These are phyloP conservation scores for Trypanosoma theileri DNA, from an alignment of 208 protist species.

Conservation along the genomic window DNA sequence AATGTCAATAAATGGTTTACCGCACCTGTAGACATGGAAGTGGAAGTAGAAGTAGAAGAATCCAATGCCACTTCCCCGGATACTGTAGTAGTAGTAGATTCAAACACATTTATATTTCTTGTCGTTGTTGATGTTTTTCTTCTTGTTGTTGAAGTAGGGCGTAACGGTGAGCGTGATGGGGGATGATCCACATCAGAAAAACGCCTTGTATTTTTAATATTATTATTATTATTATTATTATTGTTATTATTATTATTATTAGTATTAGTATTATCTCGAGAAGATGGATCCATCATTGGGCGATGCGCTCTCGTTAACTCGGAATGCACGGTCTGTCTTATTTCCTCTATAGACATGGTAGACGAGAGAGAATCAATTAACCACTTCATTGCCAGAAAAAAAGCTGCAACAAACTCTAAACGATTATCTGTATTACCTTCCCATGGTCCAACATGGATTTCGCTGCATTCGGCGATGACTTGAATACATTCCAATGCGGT, in stretches of 20 bases:
- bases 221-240: not conserved
- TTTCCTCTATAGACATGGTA: slow-evolving; percentile 56
- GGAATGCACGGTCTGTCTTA: slow-evolving; percentile 30
- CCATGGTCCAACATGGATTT: slow-evolving; percentile 28
- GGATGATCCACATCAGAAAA: no score
- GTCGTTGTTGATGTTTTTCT: no score
- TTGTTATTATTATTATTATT: not conserved
- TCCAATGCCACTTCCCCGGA: not conserved
- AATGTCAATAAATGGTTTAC: slow-evolving; percentile 2
- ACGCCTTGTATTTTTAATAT: not conserved
- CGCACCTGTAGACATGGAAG: not conserved
- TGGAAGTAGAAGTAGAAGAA: not conserved
- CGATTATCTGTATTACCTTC: slow-evolving; percentile 66
- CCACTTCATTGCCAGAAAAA: slow-evolving; percentile 49
- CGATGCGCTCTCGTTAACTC: not conserved
- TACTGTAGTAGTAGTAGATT: not conserved
- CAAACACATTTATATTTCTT: not conserved
- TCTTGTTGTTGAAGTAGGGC: no score
- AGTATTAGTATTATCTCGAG: not conserved
- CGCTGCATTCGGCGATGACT: slow-evolving; percentile 31
- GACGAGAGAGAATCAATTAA: slow-evolving; percentile 52
- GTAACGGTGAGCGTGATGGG: no score
- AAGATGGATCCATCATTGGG: not conserved
- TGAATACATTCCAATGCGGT: slow-evolving; percentile 42
- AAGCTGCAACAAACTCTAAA: slow-evolving; percentile 52